phyloP scores from a whole-genome alignment of 2,329 filamentous ascomycete genomes.

The Cercospora janseana region DNA sequence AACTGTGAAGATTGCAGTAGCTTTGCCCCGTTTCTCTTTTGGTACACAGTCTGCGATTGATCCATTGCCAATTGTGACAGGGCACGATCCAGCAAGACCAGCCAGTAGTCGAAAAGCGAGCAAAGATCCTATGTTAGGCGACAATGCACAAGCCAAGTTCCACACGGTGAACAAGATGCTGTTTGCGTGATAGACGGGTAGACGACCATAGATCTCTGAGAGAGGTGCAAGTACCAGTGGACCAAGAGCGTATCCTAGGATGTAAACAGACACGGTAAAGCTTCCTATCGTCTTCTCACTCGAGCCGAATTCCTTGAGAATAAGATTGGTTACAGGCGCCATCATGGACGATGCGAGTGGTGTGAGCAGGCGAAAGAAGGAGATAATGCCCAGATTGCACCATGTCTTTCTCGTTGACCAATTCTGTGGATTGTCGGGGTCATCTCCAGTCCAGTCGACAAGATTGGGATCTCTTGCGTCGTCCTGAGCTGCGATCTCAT shows the following conservation, averaged over 20 bases:
- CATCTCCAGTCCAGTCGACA: conserved; percentile 31
- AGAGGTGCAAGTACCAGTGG: conserved; percentile 45
- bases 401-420: conserved; percentile 51
- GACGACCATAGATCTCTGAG: conserved; percentile 35
- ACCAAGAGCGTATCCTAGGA: conserved; percentile 53
- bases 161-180: conserved; percentile 34
- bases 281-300: conserved; percentile 54
- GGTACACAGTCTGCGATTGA: conserved; percentile 16
- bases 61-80: conserved; percentile 13
- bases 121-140: conserved; percentile 29
- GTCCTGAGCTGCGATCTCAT: neutral
- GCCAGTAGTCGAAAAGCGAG: conserved; percentile 26
- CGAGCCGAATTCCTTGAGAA: conserved; percentile 61
- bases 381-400: conserved; percentile 5
- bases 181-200: conserved; percentile 30
- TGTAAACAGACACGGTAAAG: conserved; percentile 62
- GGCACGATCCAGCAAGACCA: conserved; percentile 4
- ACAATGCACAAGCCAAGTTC: conserved; percentile 34
- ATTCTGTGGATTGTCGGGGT: conserved; percentile 58
- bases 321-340: conserved; percentile 61
- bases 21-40: conserved; percentile 17
- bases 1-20: conserved; percentile 21
- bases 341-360: conserved; percentile 60
- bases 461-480: neutral
- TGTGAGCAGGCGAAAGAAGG: conserved; percentile 42